Evolutionary conservation across 257 asterid genomes (phyloP), one percentile per base, ranked within the genome.

Genomic region (Agastache rugosa): DNA sequence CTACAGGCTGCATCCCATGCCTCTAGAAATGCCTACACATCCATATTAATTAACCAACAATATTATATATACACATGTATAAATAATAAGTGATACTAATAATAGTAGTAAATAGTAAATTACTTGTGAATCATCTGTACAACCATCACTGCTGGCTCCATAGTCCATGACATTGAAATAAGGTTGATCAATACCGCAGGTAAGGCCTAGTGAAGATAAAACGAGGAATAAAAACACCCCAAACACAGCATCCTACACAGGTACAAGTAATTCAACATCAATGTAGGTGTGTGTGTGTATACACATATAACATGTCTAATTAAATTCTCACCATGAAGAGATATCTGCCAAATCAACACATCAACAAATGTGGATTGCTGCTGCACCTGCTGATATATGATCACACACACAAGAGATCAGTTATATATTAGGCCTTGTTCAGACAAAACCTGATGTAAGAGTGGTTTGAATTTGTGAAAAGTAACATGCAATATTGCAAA

Each of bases 1-100:
- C 65, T 78, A 71, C 97, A 92, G 22, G 93, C 93, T 60, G 74
- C 89, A 73, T 78, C 61, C 97, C 97, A 92, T 34, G 96, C 88
- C 64, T 82, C 77, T 51, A 86, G 29, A 77, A 90, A 90, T 41
- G 96, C 96, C 96, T 88, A 63, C 12, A 42, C 1, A 22, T 23
- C 20, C 10, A 39, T 3, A 41, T 16, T 3, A 15, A 41, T 16
- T 3, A 15, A 4, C 3, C 17, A 23, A 65, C 11, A 4, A 23
- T 55, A n/a, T n/a, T n/a, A n/a, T n/a, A 39, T 50, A 11, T 34
- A 50, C 6, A 67, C 17, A 5, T 14, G 2, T 8, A 60, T 9
- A n/a, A 62, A 23, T 29, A 12, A 16, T 39, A 39, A 8, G 1
- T 39, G 59, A 53, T 11, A 17, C n/a, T n/a, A 25, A 1, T 31